Evolutionary conservation across 2,329 filamentous ascomycete species (phyloP).

Genomic region (Cercospora citrullina): DNA sequence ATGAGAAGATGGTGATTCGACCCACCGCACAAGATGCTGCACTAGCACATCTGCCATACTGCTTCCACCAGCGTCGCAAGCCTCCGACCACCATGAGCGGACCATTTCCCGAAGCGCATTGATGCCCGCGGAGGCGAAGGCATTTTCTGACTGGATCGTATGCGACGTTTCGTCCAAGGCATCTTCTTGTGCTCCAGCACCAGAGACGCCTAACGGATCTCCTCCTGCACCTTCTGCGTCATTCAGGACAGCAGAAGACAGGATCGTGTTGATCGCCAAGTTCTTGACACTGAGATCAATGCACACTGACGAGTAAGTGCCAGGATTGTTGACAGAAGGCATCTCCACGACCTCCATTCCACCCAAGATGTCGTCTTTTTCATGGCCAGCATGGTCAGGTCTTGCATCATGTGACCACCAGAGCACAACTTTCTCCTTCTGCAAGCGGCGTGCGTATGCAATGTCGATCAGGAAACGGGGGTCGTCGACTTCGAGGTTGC

Average conservation of each 20-base stretch:
- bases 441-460: constrained; percentile 84
- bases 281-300: constrained; percentile 94
- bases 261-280: constrained; percentile 93
- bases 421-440: constrained; percentile 87
- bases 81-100: constrained; percentile 96
- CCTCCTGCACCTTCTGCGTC: constrained; percentile 75
- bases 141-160: constrained; percentile 78
- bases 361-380: constrained; percentile 83
- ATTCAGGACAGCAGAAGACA: constrained; percentile 95
- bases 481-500: constrained; percentile 92
- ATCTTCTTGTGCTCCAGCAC: constrained; percentile 63
- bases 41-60: constrained; percentile 98
- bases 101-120: constrained; percentile 96
- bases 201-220: constrained; percentile 83
- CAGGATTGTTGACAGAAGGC: constrained; percentile 89
- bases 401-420: constrained; percentile 92
- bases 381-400: constrained; percentile 93
- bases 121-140: constrained; percentile 89
- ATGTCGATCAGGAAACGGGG: constrained; percentile 94
- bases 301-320: constrained; percentile 92
- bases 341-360: constrained; percentile 80
- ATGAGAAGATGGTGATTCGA: constrained; percentile 88
- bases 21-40: constrained; percentile 95
- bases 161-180: constrained; percentile 63
- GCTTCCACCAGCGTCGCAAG: constrained; percentile 67